These are phyloP conservation scores for Phaeophleospora eucalypticola DNA, from an alignment of 2,329 filamentous ascomycete genomes.

Conservation along the genomic window DNA sequence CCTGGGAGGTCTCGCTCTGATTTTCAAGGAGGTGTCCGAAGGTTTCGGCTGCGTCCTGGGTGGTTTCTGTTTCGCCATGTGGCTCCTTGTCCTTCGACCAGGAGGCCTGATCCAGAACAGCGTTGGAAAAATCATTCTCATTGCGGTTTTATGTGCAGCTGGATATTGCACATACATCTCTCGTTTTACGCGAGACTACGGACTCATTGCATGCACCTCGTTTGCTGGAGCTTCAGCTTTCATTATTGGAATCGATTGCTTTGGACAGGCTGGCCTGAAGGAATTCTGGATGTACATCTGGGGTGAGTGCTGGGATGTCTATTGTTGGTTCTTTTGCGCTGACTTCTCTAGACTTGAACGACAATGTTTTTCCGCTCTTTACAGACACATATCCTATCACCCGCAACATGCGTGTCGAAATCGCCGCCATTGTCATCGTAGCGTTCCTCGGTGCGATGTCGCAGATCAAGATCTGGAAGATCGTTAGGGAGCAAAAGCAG, in stretches of 20 bases:
- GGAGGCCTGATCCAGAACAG: slow-evolving; percentile 67
- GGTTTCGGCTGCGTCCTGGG: slow-evolving; percentile 83
- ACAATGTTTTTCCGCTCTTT: slow-evolving; percentile 71
- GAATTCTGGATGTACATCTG: slow-evolving; percentile 96
- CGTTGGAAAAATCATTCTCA: slow-evolving; percentile 67
- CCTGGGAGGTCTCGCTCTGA: slow-evolving; percentile 67
- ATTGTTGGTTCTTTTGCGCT: slow-evolving; percentile 11
- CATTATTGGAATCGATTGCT: slow-evolving; percentile 85
- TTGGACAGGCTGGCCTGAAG: slow-evolving; percentile 82
- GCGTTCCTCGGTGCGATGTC: slow-evolving; percentile 73
- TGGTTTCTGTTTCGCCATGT: slow-evolving; percentile 84
- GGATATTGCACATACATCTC: slow-evolving; percentile 74
- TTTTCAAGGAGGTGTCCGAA: slow-evolving; percentile 80
- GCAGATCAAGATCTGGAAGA: slow-evolving; percentile 80
- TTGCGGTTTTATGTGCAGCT: slow-evolving; percentile 64
- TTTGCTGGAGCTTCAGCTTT: slow-evolving; percentile 77
- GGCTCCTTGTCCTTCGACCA: slow-evolving; percentile 72
- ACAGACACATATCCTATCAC: slow-evolving; percentile 80
- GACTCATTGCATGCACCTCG: slow-evolving; percentile 69
- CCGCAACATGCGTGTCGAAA: slow-evolving; percentile 78
- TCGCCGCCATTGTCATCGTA: slow-evolving; percentile 71
- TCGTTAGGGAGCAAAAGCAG: slow-evolving; percentile 57
- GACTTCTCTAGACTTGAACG: slow-evolving; percentile 58
- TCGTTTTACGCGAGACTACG: slow-evolving; percentile 71
- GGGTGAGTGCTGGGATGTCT: slow-evolving; percentile 47